Evolutionary conservation across 768 basidiomycete species (phyloP), one percentile per base, ranked within the genome.

Genomic region (Leccinum uliginosum): DNA sequence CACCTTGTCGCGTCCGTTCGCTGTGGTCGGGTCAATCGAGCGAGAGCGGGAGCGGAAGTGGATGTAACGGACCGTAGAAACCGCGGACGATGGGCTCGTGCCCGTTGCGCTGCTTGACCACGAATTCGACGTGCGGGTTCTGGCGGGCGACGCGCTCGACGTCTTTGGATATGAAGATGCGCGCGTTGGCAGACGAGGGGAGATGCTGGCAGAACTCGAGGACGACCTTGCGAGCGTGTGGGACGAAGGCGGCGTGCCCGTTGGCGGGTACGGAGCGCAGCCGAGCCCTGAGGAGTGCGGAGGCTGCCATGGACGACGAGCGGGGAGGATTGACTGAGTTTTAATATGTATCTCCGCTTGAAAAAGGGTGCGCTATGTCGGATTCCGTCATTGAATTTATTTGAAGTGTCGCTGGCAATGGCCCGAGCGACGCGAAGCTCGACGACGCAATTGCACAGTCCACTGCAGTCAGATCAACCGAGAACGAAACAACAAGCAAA

Each of bases 1-100:
- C 68, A 93, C 92, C 76, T 96, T 96, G 74, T 93, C 90, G 54
- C 90, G 81, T 71, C 84, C 81, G 72, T 93, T 95, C 64, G 84
- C 93, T 96, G 69, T 34, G n/a, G 52, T 29, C 29, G 17, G 59
- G 61, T 65, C 57, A 67, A 60, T 58, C 6, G 57, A 21, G 47
- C 19, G 32, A 7, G 43, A 23, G 23, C n/a, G 32, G 48, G 12
- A 34, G 48, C 23, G 54, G 23, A 11, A 30, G 46, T n/a, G 54
- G 26, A 14, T 56, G 63, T 45, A 62, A 56, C 53, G 27, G 50
- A 92, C 92, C 76, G 66, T 94, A 95, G 68, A 93, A 87, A 4
- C 90, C 93, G 59, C 93, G 80, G 14, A 88, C 76, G 59, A 93
- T 85, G 46, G 93, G 93, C 62, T 92, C 87, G 59, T 81, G 83